Evolutionary conservation across 1,284 basidiomycete species (phyloP), one percentile per base, ranked within the genome.

Genomic region (Porogramme epimiltina): DNA sequence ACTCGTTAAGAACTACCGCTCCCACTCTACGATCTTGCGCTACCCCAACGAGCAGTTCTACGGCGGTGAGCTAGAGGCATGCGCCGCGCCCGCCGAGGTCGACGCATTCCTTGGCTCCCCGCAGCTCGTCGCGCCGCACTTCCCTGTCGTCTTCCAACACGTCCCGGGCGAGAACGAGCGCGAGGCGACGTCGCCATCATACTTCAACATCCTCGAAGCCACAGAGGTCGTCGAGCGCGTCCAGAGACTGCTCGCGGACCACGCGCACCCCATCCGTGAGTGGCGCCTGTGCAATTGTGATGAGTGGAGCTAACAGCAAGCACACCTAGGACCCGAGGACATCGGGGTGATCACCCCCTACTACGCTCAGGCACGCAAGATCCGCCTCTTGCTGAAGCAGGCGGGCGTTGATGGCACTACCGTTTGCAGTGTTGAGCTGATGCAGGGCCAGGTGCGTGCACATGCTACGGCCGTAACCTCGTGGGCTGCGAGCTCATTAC

Each of bases 41-140:
- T 85, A 79, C 67, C 79, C 84, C 0, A 85, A 84, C 56, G 71
- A 78, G 47, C 62, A 63, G 20, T 84, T 86, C 62, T 87, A 86
- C 62, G 66, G 66, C 5, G 70, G 70, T 36, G 79, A 80, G 42
- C 72, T 85, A 5, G 65, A 77, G 43, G 61, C 70, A 3, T 77
- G 73, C 55, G 82, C 72, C 0, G 64, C 73, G 38, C 52, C 61
- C 4, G 55, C 55, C 2, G 53, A 69, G n/a, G 74, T 73, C 50
- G 65, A 73, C 42, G 59, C 66, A 25, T 69, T 73, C 47, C 42
- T 59, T 19, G 45, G 43, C 3, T 59, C 58, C 5, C 37, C 55
- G 18, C 20, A 31, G 24, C 50, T 59, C 1, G 66, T 66, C 34
- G 59, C 52, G 16, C 65, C 59, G 22, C 63, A 64, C 8, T 80